A percentile compares a stretch with the other conserved stretches of the same genome.
Conservation (phyloP, 2,329 filamentous ascomycete species). For the Alternaria metachromatica region DNA sequence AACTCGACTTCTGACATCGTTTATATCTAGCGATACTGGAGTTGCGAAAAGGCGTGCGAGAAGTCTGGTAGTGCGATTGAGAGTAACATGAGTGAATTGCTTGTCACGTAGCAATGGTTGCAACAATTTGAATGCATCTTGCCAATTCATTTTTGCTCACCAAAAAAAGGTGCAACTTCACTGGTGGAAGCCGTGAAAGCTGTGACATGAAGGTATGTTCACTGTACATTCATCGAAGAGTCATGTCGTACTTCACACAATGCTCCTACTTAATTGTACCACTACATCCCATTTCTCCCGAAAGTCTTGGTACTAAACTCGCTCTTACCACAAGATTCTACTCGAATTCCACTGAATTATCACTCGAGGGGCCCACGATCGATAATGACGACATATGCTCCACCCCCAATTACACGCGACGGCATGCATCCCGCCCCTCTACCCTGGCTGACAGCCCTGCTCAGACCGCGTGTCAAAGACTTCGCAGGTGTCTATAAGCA, state of each 20-base stretch:
- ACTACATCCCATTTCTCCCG: background rate
- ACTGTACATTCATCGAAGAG: accelerated
- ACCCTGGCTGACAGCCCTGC: background rate
- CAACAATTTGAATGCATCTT: background rate
- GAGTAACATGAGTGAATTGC: background rate
- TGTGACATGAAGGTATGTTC: background rate
- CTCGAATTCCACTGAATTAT: background rate
- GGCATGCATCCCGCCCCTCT: background rate
- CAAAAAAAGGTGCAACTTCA: background rate
- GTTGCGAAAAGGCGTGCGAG: background rate
- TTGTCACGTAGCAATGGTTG: background rate
- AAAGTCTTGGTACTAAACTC: background rate
- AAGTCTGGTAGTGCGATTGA: background rate
- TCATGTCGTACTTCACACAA: background rate
- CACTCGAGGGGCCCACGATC: background rate
- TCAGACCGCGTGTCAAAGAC: background rate
- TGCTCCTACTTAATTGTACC: background rate
- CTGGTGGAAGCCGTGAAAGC: accelerated
- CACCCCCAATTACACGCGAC: background rate
- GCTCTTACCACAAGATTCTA: background rate
- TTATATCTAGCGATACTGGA: background rate
- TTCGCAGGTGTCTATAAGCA: background rate
- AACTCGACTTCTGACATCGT: background rate
- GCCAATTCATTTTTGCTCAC: background rate
- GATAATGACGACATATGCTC: background rate